Conservation (phyloP, 2,329 filamentous ascomycete species). For the Curvularia sp. region DNA sequence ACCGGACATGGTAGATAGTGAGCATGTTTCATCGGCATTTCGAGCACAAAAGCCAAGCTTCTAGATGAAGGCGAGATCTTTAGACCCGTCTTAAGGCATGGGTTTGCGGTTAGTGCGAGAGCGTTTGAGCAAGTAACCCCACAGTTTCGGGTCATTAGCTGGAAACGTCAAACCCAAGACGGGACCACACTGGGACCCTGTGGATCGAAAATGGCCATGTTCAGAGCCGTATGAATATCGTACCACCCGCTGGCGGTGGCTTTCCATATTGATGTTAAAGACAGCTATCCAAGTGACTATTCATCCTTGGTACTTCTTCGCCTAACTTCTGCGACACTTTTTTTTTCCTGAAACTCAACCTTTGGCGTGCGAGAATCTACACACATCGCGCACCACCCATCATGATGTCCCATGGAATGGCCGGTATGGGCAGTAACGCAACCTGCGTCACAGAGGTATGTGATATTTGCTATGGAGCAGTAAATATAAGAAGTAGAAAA, state of each 20-base stretch:
- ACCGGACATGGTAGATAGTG: constrained; percentile 9
- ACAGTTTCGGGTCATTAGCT: constrained; percentile 25
- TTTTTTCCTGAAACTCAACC: neutral
- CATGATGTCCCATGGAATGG: constrained; percentile 24
- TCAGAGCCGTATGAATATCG: constrained; percentile 22
- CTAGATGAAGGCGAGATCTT: constrained; percentile 18
- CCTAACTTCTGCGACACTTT: neutral
- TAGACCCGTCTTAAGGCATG: constrained; percentile 8
- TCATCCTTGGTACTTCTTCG: neutral
- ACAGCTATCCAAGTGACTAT: neutral
- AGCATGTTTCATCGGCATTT: constrained; percentile 16
- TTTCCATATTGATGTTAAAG: neutral
- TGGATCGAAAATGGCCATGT: constrained; percentile 14
- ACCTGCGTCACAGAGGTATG: constrained; percentile 53
- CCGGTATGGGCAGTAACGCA: constrained; percentile 25
- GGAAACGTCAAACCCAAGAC: constrained; percentile 3
- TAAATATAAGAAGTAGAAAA: neutral
- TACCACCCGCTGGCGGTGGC: constrained; percentile 6
- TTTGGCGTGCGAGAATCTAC: constrained; percentile 8
- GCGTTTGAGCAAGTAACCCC: constrained; percentile 45
- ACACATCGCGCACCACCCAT: constrained; percentile 10
- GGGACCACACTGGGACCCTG: constrained; percentile 6
- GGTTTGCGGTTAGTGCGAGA: constrained; percentile 27
- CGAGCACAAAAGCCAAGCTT: constrained; percentile 26
- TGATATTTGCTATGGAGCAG: neutral